Base-by-base conservation (phyloP, 2,329 filamentous ascomycete genomes). In the Venturiaceae sp. region DNA sequence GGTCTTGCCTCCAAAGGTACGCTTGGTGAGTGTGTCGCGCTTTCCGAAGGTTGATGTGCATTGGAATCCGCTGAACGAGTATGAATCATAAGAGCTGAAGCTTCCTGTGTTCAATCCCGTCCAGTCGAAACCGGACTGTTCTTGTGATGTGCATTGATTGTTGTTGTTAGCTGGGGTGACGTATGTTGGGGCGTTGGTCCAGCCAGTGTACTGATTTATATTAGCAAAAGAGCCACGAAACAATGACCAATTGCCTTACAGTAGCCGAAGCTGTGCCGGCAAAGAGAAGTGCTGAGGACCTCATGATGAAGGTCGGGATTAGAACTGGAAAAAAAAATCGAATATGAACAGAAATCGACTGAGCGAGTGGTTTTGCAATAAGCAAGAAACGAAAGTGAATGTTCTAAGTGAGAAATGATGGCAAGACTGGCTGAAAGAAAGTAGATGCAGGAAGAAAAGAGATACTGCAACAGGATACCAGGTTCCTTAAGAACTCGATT, bases 91-190 rank as follows among this genome's bases (percentile, higher is more conserved):
- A 65, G 70, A 74, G 63, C 71, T 73, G 73, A 95, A 84, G 16
- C 69, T 66, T 47, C 88, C 90, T 36, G 74, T 64, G 62, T 70
- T 65, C 26, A 95, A 79, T 63, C 82, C 81, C 28, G 73, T 72
- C 82, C 87, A 96, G 77, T 86, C 76, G 72, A 88, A 94, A 54
- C 90, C 91, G 23, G 67, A 64, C 62, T 80, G 74, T 75, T 95
- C 88, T 64, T 84, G 72, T n/a, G 80, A 70, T 60, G 81, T 83
- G 74, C 92, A 96, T 66, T 86, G 74, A 77, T 94, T 94, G 77
- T 90, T 76, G 67, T 81, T 83, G 79, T 88, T 90, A 60, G 76
- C 74, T 13, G 90, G 90, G 71, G 80, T 86, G 53, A 77, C 77
- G 79, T 84, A 95, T 61, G 77, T 71, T 53, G 72, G 66, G 58